Evolutionary conservation across 2,329 filamentous ascomycete genomes (phyloP).

Genomic region (Verticillium nonalfalfae): DNA sequence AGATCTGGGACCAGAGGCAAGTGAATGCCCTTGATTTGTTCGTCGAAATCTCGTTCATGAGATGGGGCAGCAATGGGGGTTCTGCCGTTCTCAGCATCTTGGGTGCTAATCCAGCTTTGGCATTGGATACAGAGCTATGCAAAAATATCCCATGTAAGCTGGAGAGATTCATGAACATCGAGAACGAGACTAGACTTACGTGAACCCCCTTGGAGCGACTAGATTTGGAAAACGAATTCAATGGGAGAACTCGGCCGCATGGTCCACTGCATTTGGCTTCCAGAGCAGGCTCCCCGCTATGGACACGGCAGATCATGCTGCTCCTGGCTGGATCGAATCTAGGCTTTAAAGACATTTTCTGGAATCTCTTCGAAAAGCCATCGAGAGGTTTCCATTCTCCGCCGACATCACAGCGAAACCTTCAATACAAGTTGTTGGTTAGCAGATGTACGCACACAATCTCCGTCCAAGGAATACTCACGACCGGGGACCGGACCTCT

Average conservation of each 20-base stretch:
- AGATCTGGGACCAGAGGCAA: neutral
- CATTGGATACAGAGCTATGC: conserved; percentile 27
- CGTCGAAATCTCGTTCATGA: conserved; percentile 1
- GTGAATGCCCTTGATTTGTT: conserved; percentile 2
- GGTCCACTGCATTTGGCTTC: conserved; percentile 23
- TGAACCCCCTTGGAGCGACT: conserved; percentile 18
- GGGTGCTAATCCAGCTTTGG: conserved; percentile 26
- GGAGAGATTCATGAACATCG: neutral
- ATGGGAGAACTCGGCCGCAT: conserved; percentile 19
- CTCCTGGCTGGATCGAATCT: conserved; percentile 20
- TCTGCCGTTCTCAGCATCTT: conserved; percentile 20
- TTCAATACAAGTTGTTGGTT: neutral
- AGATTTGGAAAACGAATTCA: conserved; percentile 22
- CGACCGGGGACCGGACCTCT: neutral
- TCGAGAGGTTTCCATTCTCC: conserved; percentile 25
- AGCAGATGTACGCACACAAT: no score
- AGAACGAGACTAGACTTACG: conserved; percentile 15
- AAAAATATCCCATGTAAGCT: neutral
- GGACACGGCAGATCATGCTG: conserved; percentile 29
- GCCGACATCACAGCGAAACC: conserved; percentile 21
- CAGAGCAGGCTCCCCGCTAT: conserved; percentile 15
- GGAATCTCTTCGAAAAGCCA: conserved; percentile 25
- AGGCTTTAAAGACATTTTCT: conserved; percentile 16
- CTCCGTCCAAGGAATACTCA: neutral
- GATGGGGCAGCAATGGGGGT: conserved; percentile 6